phyloP scores from a whole-genome alignment of 306 rosid species.

The Carpinus fangiana region DNA sequence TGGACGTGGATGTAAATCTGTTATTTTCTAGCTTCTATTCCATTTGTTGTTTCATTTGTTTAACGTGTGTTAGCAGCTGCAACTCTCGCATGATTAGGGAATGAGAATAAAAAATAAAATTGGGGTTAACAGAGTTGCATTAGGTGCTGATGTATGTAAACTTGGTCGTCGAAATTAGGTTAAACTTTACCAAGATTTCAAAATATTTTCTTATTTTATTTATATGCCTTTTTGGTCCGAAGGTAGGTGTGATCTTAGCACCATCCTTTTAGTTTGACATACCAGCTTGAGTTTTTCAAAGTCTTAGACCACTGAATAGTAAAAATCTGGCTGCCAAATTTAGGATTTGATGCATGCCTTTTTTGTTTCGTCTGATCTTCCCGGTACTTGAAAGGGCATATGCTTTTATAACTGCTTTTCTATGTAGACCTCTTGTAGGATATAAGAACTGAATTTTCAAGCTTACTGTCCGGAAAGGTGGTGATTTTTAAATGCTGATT shows the following conservation, averaged over 20 bases:
- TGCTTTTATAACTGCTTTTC: background rate
- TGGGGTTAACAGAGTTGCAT: background rate
- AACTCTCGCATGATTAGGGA: background rate
- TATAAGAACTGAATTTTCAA: background rate
- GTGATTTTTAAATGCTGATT: too few relatives aligned
- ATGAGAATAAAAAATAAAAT: background rate
- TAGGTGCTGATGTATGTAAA: background rate
- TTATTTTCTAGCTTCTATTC: slow-evolving; percentile 36
- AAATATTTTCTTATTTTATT: background rate
- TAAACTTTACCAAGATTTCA: background rate
- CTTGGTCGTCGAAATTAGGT: background rate
- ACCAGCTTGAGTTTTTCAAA: background rate
- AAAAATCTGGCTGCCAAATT: too few relatives aligned
- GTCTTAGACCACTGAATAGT: background rate
- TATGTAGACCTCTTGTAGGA: background rate
- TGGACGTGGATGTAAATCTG: slow-evolving; percentile 63
- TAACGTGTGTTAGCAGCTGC: slow-evolving; percentile 1
- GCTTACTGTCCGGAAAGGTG: too few relatives aligned
- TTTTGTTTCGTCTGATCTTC: too few relatives aligned
- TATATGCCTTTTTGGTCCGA: background rate
- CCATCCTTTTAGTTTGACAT: background rate
- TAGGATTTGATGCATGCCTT: too few relatives aligned
- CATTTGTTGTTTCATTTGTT: slow-evolving; percentile 52
- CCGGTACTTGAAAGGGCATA: too few relatives aligned
- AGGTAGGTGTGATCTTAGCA: background rate